Evolutionary conservation across 2,329 filamentous ascomycete genomes (phyloP).

Genomic region (Diaporthe destruens): DNA sequence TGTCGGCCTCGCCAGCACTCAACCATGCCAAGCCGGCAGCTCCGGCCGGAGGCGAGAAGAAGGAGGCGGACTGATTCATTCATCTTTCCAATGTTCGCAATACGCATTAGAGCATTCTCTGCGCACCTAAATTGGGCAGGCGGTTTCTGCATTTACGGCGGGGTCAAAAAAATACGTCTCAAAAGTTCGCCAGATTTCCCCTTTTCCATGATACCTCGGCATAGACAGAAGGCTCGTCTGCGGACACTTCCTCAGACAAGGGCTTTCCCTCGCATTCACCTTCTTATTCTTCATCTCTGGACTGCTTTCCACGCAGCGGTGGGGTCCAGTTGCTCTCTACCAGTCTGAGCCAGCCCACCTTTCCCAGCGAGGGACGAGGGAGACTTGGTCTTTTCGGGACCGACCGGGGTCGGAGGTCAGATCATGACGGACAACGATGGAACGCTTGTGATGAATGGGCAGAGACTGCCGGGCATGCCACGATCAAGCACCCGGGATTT

Average conservation of each 20-base stretch:
- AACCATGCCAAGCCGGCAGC: conserved; percentile 72
- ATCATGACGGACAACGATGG: conserved; percentile 39
- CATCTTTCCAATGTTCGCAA: conserved; percentile 49
- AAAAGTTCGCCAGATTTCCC: conserved; percentile 61
- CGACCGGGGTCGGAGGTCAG: conserved; percentile 19
- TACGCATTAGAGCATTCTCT: conserved; percentile 60
- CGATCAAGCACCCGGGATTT: conserved; percentile 27
- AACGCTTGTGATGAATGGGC: conserved; percentile 38
- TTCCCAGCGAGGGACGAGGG: background rate
- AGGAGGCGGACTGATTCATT: conserved; percentile 62
- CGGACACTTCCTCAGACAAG: conserved; percentile 47
- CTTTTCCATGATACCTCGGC: conserved; percentile 63
- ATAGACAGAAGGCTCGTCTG: conserved; percentile 58
- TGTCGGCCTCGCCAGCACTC: conserved; percentile 74
- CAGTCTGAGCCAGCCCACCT: conserved; percentile 3
- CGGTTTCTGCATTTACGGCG: conserved; percentile 61
- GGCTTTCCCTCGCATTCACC: conserved; percentile 42
- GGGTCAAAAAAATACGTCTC: conserved; percentile 61
- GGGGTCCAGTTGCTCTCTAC: conserved; percentile 29
- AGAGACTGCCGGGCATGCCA: conserved; percentile 22
- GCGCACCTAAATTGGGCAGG: conserved; percentile 64
- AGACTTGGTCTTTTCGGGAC: background rate
- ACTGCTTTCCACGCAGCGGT: conserved; percentile 41
- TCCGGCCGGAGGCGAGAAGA: conserved; percentile 55
- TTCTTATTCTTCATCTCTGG: conserved; percentile 32